These are phyloP conservation scores for Suhomyces bolitotheri DNA, from an alignment of 1,139 yeast species.

Conservation along the genomic window DNA sequence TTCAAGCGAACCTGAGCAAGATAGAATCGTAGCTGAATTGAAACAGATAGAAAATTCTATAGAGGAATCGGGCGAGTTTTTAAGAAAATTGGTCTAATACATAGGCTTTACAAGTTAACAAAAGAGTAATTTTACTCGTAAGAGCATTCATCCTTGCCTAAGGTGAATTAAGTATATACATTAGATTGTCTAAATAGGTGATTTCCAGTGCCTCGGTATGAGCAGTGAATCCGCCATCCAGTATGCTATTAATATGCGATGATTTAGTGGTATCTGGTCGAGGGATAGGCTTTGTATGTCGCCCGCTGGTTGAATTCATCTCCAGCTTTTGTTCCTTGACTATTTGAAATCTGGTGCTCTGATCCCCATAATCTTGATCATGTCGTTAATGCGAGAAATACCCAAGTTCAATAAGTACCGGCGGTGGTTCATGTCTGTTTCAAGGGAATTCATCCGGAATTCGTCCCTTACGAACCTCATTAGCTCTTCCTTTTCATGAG, in stretches of 20 bases:
- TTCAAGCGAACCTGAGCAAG: slow-evolving; percentile 1
- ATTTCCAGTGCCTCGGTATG: too few relatives aligned
- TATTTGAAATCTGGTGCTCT: slow-evolving; percentile 12
- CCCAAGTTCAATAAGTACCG: slow-evolving; percentile 43
- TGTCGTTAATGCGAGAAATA: slow-evolving; percentile 25
- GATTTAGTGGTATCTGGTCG: too few relatives aligned
- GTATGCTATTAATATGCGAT: too few relatives aligned
- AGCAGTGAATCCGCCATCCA: too few relatives aligned
- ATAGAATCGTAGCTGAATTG: slow-evolving; percentile 7
- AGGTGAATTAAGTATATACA: too few relatives aligned
- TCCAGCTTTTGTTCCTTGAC: too few relatives aligned
- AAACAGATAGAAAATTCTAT: slow-evolving; percentile 8
- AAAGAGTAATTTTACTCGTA: background rate
- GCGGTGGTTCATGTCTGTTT: slow-evolving; percentile 37
- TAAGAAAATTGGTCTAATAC: slow-evolving; percentile 1
- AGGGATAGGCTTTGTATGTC: too few relatives aligned
- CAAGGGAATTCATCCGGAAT: slow-evolving; percentile 29
- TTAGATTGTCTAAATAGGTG: too few relatives aligned
- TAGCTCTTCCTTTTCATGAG: slow-evolving; percentile 41
- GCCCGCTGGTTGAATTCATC: too few relatives aligned
- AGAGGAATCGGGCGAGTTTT: slow-evolving; percentile 6
- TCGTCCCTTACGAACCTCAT: slow-evolving; percentile 36
- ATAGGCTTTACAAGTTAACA: too few relatives aligned
- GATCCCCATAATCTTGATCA: slow-evolving; percentile 23
- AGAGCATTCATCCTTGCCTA: too few relatives aligned